phyloP scores from a whole-genome alignment of 352 stramenopile species.

The Phytophthora tubulina region DNA sequence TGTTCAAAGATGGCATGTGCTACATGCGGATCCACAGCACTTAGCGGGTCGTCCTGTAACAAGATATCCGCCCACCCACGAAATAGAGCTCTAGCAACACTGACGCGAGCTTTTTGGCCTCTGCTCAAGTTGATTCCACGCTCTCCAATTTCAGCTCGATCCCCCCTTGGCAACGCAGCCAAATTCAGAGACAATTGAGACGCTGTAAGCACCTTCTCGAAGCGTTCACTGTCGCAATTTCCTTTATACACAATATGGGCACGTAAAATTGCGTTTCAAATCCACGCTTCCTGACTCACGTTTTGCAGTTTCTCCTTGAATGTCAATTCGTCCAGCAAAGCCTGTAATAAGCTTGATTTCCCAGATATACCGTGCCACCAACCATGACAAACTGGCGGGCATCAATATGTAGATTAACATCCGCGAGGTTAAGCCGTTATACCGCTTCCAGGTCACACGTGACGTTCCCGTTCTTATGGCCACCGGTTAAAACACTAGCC shows the following conservation, averaged over 20 bases:
- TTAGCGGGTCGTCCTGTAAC: constrained; percentile 94
- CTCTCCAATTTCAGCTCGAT: constrained; percentile 95
- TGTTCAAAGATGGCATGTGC: constrained; percentile 93
- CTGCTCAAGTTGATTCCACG: constrained; percentile 95
- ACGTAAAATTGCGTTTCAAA: constrained; percentile 46
- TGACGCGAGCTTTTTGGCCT: constrained; percentile 92
- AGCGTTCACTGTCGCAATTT: constrained; percentile 35
- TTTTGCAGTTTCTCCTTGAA: constrained; percentile 44
- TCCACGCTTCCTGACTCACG: constrained; percentile 53
- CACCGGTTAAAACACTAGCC: too few relatives aligned
- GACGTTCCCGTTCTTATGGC: too few relatives aligned
- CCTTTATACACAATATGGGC: constrained; percentile 44
- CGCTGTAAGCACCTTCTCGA: constrained; percentile 61
- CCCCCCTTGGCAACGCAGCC: constrained; percentile 83
- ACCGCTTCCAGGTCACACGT: too few relatives aligned
- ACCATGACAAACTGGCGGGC: too few relatives aligned
- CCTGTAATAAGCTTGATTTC: constrained; percentile 65
- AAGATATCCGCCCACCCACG: constrained; percentile 83
- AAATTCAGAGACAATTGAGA: constrained; percentile 92
- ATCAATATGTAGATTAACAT: too few relatives aligned
- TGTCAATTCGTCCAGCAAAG: constrained; percentile 41
- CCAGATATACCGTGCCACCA: too few relatives aligned
- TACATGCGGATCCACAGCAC: constrained; percentile 95
- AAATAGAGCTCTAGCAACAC: constrained; percentile 92
- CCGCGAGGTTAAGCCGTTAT: too few relatives aligned